A percentile compares a stretch with the other conserved stretches of the same genome.
phyloP scores from a whole-genome alignment of 2,329 filamentous ascomycete species.

The Ophiostoma montium region DNA sequence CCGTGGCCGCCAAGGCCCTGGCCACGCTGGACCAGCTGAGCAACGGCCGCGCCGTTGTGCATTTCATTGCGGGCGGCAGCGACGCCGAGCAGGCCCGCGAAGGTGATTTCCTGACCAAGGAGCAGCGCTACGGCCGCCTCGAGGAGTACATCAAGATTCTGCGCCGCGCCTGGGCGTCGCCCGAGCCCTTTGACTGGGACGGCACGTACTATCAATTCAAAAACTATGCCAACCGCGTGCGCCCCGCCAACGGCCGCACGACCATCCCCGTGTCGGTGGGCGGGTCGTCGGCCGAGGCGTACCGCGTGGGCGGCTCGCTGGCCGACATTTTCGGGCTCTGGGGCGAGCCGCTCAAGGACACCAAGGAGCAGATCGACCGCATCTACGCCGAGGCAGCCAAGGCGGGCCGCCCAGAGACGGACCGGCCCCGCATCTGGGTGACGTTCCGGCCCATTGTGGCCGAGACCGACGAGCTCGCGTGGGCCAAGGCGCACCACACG shows the following conservation, averaged over 20 bases:
- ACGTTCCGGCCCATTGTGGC: conserved; percentile 48
- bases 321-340: conserved; percentile 51
- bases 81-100: conserved; percentile 46
- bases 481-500: conserved; percentile 43
- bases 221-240: conserved; percentile 38
- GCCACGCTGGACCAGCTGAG: conserved; percentile 47
- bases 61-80: conserved; percentile 48
- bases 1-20: conserved; percentile 46
- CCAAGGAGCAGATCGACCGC: conserved; percentile 45
- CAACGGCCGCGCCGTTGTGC: conserved; percentile 38
- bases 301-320: conserved; percentile 42
- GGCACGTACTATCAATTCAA: conserved; percentile 46
- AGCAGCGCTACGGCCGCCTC: conserved; percentile 40
- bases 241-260: conserved; percentile 30
- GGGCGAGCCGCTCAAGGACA: conserved; percentile 50
- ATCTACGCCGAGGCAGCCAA: conserved; percentile 45
- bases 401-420: conserved; percentile 38
- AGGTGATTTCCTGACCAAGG: conserved; percentile 44
- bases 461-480: conserved; percentile 48
- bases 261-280: conserved; percentile 44
- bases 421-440: conserved; percentile 47
- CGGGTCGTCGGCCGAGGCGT: conserved; percentile 43
- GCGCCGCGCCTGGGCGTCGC: conserved; percentile 40
- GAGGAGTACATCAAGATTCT: conserved; percentile 51
- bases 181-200: conserved; percentile 47